phyloP scores from a whole-genome alignment of 805 yeast species.

The Candida incommunis region DNA sequence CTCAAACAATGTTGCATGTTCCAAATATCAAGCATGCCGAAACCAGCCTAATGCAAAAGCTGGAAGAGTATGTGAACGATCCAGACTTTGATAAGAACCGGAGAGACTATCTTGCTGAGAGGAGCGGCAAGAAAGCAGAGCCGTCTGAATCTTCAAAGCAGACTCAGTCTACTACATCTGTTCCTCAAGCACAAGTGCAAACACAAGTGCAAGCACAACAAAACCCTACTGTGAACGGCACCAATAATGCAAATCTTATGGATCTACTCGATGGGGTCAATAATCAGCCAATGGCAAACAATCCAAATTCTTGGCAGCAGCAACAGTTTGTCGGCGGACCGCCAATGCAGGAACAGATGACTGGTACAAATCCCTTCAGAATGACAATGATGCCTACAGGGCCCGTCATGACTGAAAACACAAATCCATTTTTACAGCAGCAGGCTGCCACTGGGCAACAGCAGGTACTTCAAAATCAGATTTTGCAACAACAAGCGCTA shows the following conservation, averaged over 20 bases:
- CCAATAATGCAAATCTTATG: slow-evolving; percentile 73
- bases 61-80: slow-evolving; percentile 81
- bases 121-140: slow-evolving; percentile 5
- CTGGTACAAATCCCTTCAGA: slow-evolving; percentile 15
- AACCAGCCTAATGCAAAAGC: slow-evolving; percentile 72
- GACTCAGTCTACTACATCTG: not conserved
- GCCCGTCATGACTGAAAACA: slow-evolving; percentile 7
- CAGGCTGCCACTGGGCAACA: slow-evolving; percentile 13
- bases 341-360: slow-evolving; percentile 13
- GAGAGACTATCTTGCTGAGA: slow-evolving; percentile 61
- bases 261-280: slow-evolving; percentile 49
- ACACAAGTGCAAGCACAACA: too few species aligned
- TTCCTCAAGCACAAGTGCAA: not conserved
- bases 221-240: slow-evolving; percentile 24
- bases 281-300: slow-evolving; percentile 2
- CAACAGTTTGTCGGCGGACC: slow-evolving; percentile 7
- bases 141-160: slow-evolving; percentile 6
- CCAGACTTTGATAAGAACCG: slow-evolving; percentile 72
- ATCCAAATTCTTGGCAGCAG: slow-evolving; percentile 5
- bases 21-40: slow-evolving; percentile 98
- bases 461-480: slow-evolving; percentile 11
- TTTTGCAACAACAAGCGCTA: slow-evolving; percentile 12
- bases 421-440: slow-evolving; percentile 12
- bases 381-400: slow-evolving; percentile 10
- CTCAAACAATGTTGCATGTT: slow-evolving; percentile 75